A percentile compares a stretch with the other conserved stretches of the same genome.
Evolutionary conservation across 768 basidiomycete species (phyloP).

Genomic region (Trametes sanguinea): DNA sequence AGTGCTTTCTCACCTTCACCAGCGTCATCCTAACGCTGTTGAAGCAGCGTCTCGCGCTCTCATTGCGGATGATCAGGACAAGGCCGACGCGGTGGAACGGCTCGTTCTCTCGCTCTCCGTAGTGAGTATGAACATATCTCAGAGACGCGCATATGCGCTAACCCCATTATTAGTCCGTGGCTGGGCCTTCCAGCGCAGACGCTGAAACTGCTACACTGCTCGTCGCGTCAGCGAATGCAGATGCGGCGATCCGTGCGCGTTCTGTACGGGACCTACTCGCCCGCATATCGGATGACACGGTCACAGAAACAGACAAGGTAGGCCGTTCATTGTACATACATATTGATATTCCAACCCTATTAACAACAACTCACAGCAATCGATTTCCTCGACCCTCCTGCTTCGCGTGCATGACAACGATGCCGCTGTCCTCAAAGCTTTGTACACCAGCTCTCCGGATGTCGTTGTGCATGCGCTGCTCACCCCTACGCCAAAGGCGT

Average conservation of each 20-base stretch:
- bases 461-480: constrained; percentile 32
- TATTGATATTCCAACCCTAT: too few relatives aligned
- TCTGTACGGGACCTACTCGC: constrained; percentile 63
- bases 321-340: background rate
- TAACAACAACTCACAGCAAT: constrained; percentile 40
- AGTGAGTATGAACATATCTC: constrained; percentile 37
- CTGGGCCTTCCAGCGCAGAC: constrained; percentile 13
- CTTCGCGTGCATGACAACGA: constrained; percentile 71
- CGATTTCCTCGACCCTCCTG: constrained; percentile 63
- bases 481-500: constrained; percentile 30
- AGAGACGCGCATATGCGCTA: background rate
- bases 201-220: constrained; percentile 33
- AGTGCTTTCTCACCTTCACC: constrained; percentile 61
- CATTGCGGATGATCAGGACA: constrained; percentile 32
- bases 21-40: constrained; percentile 60
- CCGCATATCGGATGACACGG: constrained; percentile 31
- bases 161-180: constrained; percentile 11
- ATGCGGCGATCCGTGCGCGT: constrained; percentile 55
- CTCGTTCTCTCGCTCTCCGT: constrained; percentile 60
- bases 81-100: constrained; percentile 50
- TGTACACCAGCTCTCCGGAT: constrained; percentile 58
- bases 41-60: constrained; percentile 43
- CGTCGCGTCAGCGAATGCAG: constrained; percentile 62
- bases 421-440: constrained; percentile 57
- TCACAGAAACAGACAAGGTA: constrained; percentile 48